phyloP scores from a whole-genome alignment of 352 stramenopile species.

The Phytophthora sp. region DNA sequence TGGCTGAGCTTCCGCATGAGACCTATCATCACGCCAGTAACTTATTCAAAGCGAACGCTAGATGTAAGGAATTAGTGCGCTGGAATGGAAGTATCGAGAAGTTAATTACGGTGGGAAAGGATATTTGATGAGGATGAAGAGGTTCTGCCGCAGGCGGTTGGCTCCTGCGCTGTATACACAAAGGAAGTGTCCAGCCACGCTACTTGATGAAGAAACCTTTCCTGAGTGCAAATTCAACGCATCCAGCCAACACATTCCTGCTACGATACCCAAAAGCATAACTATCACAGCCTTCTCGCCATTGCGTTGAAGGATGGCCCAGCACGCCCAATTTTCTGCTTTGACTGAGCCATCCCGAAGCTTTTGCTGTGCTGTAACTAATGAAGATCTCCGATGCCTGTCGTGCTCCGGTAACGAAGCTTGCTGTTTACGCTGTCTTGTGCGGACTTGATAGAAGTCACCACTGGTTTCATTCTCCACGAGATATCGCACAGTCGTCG shows the following conservation, averaged over 20 bases:
- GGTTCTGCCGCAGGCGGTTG: slow-evolving; percentile 57
- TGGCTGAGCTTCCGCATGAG: slow-evolving; percentile 50
- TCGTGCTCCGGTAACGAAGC: not conserved
- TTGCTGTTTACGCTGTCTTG: slow-evolving; percentile 12
- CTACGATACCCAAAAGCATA: slow-evolving; percentile 56
- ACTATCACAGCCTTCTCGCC: slow-evolving; percentile 50
- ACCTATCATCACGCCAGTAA: slow-evolving; percentile 61
- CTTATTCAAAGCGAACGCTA: not conserved
- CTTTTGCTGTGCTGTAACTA: slow-evolving; percentile 19
- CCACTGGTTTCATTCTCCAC: slow-evolving; percentile 68
- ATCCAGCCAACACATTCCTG: slow-evolving; percentile 74
- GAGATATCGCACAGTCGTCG: slow-evolving; percentile 34
- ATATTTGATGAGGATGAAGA: slow-evolving; percentile 86
- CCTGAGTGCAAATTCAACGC: slow-evolving; percentile 51
- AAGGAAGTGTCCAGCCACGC: slow-evolving; percentile 28
- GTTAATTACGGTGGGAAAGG: slow-evolving; percentile 43
- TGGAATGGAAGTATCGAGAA: too few species aligned
- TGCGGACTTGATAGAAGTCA: slow-evolving; percentile 60
- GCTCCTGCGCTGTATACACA: slow-evolving; percentile 64
- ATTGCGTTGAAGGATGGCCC: slow-evolving; percentile 25
- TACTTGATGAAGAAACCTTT: not conserved
- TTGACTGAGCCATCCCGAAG: not conserved
- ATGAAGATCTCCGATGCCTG: slow-evolving; percentile 9
- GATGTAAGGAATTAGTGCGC: slow-evolving; percentile 47
- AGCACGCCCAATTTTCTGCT: slow-evolving; percentile 19